Evolutionary conservation across 306 rosid genomes (phyloP), one percentile per base, ranked within the genome.

Genomic region (Benincasa hispida): DNA sequence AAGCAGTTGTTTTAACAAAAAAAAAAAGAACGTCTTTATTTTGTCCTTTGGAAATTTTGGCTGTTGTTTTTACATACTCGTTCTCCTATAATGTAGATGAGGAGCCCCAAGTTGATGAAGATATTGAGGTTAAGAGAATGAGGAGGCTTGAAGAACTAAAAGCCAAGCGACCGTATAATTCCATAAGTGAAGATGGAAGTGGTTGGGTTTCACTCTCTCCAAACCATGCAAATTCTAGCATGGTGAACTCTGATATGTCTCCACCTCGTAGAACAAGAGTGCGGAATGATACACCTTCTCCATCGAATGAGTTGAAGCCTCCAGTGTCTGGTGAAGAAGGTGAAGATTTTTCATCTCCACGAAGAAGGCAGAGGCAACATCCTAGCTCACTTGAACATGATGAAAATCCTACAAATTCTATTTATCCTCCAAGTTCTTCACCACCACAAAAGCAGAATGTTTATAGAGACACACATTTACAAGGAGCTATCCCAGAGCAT

Each of bases 161-260:
- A 85, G 96, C 95, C 13, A 86, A 79, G 14, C 95, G 88, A 54
- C 81, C 90, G 30, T 81, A 81, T 82, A 82, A 90, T 87, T 85
- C 88, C 63, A 87, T 91, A 79, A 88, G 93, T 1, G 96, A 91
- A 77, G 97, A 94, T 82, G 97, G 97, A 58, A 94, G 98, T 83
- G 98, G 98, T 83, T 94, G 98, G 97, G 83, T 94, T 84, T 63
- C 90, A 32, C 90, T 94, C 77, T 83, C 97, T 80, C 61, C 85
- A 10, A 78, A 85, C 32, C 27, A 41, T 10, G 75, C 14, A 1
- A 78, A 77, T 77, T 76, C 82, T 77, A 62, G 42, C 51, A 69
- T 78, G 58, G 75, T 77, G 24, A 81, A 77, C 19, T 51, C 83
- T 57, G 91, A 87, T 79, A 81, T 87, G 74, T 89, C 94, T 80